Percentiles rank a stretch among this genome's conserved stretches.
Evolutionary conservation across 1,284 basidiomycete species (phyloP).

Genomic region (Leccinum subatratum): DNA sequence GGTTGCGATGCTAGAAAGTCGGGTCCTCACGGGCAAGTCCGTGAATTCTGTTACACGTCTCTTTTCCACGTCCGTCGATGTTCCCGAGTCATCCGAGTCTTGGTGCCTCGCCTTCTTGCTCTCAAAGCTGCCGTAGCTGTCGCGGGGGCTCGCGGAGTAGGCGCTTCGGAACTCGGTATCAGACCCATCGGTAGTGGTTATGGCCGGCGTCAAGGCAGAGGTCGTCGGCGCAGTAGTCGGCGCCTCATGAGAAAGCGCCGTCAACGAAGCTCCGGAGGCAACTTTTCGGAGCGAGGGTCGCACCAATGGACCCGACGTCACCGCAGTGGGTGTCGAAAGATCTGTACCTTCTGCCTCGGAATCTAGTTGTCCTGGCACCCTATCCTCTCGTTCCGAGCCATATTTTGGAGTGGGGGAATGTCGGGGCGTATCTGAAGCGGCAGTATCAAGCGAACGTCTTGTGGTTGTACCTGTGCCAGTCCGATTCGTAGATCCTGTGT

Average conservation of each 20-base stretch:
- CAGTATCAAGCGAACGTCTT: constrained; percentile 24
- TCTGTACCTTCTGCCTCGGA: constrained; percentile 29
- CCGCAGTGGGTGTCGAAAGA: constrained; percentile 25
- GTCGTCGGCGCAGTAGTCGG: constrained; percentile 35
- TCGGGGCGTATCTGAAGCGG: constrained; percentile 32
- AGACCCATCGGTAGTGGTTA: constrained; percentile 64
- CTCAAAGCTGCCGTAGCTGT: constrained; percentile 48
- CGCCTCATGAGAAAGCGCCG: constrained; percentile 31
- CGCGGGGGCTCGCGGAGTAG: constrained; percentile 68
- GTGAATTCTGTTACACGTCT: constrained; percentile 33
- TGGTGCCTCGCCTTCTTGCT: constrained; percentile 24
- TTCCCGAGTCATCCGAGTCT: constrained; percentile 34
- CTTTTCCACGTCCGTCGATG: constrained; percentile 30
- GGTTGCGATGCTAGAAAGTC: constrained; percentile 46
- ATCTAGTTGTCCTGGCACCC: constrained; percentile 24
- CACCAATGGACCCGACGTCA: constrained; percentile 8
- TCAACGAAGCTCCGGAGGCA: constrained; percentile 33
- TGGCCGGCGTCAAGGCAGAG: constrained; percentile 40
- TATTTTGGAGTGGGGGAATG: constrained; percentile 21
- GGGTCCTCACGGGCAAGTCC: constrained; percentile 35
- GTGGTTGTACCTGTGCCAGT: constrained; percentile 29
- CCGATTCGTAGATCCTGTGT: constrained; percentile 30
- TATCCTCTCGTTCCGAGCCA: constrained; percentile 31
- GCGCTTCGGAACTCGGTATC: constrained; percentile 82
- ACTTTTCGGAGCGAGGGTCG: constrained; percentile 35